Evolutionary conservation across 768 basidiomycete species (phyloP), one percentile per base, ranked within the genome.

Genomic region (Phaffia tasmanica): DNA sequence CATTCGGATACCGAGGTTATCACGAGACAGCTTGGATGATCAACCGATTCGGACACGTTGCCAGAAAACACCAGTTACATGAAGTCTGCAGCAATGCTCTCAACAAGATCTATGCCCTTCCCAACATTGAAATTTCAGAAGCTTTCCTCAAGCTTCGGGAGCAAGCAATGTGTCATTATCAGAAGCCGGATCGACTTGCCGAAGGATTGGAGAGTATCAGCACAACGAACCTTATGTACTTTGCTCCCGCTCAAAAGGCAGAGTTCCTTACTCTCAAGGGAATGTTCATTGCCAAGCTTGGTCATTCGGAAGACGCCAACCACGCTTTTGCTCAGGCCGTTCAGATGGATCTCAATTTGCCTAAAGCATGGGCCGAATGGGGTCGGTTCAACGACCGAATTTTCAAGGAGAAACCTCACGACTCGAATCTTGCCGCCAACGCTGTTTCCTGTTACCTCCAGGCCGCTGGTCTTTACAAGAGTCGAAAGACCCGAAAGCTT

Each of bases 11-110:
- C 75, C 84, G 95, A 60, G 95, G 95, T 9, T 97, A 89, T 76
- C 95, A 99, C 74, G 95, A 99, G 79, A 98, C 92, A 0, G 95
- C 95, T 8, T 99, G 95, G 95, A 98, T 95, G 74, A 97, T 98
- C 79, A 99, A 99, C 75, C 86, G 95, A 19, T 98, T 99, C 74
- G 95, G 95, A 11, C 94, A 99, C 77, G 92, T 97, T 63, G 95
- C 95, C 25, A 83, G 95, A 66, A 94, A 98, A 77, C 95, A 99
- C 73, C 88, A 93, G 69, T 82, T 99, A 8, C 81, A 93, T 55
- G 95, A 99, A 57, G 95, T 95, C 50, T 98, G 95, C 79, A 90
- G 89, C 78, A 88, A 83, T 6, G 88, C 88, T 1, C 81, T 99
- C 73, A 92, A 87, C 76, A 97, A 92, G 78, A 99, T 99, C 70